Base-by-base conservation (phyloP, 2,329 filamentous ascomycete species). In the Beauveria sp. region DNA sequence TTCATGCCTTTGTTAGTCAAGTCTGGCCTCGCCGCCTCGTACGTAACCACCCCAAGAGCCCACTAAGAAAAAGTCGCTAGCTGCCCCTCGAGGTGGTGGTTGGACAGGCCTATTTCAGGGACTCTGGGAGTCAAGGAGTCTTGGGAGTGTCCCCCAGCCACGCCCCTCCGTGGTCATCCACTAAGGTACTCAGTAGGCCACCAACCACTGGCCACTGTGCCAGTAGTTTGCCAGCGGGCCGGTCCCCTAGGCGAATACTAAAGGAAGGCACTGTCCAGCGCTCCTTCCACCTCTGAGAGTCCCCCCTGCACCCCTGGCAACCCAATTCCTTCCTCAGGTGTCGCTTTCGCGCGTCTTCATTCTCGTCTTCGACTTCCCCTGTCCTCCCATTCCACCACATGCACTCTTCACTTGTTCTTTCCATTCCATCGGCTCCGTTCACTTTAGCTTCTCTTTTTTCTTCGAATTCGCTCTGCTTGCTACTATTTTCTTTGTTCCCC, bases 321-420 rank as follows among this genome's bases (percentile, higher is more conserved):
- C 48, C 26, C 16, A 34, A 28, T 55, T 5, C 8, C 28, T 18
- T 8, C 34, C 43, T 58, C 42, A 28, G 48, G 34, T 26, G 10
- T 40, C 22, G 22, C 40, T 22, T n/a, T 28, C 60, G 45, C 31
- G 45, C 40, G 14, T 28, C 45, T 20, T 18, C 31, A 10, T 40
- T 26, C 55, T 24, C 49, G n/a, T 28, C 20, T 28, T 50, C 50
- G 22, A 22, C 43, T 34, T 60, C 48, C 46, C 42, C 40, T 42
- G 43, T 40, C 56, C 56, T 60, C 57, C 46, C 57, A 53, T 45
- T 46, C 40, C 49, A 45, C 48, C 57, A 60, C 49, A 40, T n/a
- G 57, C 57, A 60, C 38, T 34, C 43, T 48, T 52, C 38, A 54
- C 53, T 54, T 56, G 60, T 52, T 54, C 48, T 24, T 51, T 57